A percentile compares a stretch with the other conserved stretches of the same genome.
Conservation (phyloP, 306 rosid genomes). For the Ormosia emarginata region DNA sequence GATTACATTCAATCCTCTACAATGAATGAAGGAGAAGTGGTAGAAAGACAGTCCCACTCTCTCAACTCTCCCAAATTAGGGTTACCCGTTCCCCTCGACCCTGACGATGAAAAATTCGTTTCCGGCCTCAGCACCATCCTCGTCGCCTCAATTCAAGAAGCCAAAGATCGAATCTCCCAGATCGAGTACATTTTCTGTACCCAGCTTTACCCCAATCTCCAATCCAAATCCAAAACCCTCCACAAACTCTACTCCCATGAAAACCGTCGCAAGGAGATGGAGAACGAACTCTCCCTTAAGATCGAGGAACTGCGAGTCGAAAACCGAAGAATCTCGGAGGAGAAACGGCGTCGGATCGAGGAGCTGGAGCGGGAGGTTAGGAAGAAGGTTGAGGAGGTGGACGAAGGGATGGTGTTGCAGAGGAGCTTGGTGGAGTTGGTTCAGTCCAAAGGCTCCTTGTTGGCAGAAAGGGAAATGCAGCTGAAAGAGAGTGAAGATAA, state of each 20-base stretch:
- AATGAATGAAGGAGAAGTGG: neutral
- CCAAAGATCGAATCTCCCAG: constrained; percentile 71
- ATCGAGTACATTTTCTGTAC: constrained; percentile 78
- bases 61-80: constrained; percentile 30
- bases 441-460: constrained; percentile 38
- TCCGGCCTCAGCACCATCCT: constrained; percentile 71
- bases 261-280: constrained; percentile 40
- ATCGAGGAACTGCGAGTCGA: constrained; percentile 39
- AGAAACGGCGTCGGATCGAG: constrained; percentile 38
- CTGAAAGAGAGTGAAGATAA: constrained; percentile 45
- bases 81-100: constrained; percentile 14
- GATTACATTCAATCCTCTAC: neutral
- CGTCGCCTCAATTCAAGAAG: constrained; percentile 86
- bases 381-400: neutral
- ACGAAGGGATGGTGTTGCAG: constrained; percentile 49
- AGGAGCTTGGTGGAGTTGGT: constrained; percentile 35
- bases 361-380: constrained; percentile 36
- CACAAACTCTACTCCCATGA: constrained; percentile 33
- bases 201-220: constrained; percentile 61
- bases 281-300: constrained; percentile 25
- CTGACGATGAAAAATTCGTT: constrained; percentile 38
- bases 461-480: constrained; percentile 28
- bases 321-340: constrained; percentile 38
- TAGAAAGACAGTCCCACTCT: neutral
- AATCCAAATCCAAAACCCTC: constrained; percentile 41